A percentile compares a stretch with the other conserved stretches of the same genome.
These are phyloP conservation scores for Lactarius trivialis DNA, from an alignment of 768 basidiomycete species.

Conservation along the genomic window DNA sequence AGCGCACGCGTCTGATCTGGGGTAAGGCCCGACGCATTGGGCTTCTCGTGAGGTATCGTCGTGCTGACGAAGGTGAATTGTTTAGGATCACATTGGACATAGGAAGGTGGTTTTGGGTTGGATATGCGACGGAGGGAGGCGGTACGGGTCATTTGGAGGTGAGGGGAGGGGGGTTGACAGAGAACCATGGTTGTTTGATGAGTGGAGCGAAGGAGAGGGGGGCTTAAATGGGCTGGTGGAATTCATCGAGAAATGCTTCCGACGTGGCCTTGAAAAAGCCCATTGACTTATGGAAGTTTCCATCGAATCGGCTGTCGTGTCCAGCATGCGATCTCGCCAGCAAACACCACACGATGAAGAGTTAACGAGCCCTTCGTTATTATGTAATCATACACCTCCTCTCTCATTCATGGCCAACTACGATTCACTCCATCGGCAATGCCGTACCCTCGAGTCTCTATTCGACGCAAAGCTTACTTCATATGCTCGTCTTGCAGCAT, in stretches of 20 bases:
- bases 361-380: no score
- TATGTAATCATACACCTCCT: not conserved
- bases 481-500: conserved; percentile 80
- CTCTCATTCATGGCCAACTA: conserved; percentile 57
- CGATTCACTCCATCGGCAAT: conserved; percentile 86
- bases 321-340: not conserved
- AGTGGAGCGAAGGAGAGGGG: not conserved
- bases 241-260: conserved; percentile 3
- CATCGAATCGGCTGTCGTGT: not conserved
- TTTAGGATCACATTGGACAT: conserved; percentile 1
- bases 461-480: conserved; percentile 88
- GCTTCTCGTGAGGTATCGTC: conserved; percentile 14
- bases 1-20: conserved; percentile 35
- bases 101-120: conserved; percentile 12
- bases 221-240: conserved; percentile 13
- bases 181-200: conserved; percentile 10
- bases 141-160: conserved; percentile 17
- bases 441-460: conserved; percentile 87
- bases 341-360: no score
- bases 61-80: conserved; percentile 25
- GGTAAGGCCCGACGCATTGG: conserved; percentile 37
- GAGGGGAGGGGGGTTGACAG: conserved; percentile 9
- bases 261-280: not conserved
- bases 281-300: conserved; percentile 11
- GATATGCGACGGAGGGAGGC: conserved; percentile 18